Percentiles rank a stretch among this genome's conserved stretches.
Conservation (phyloP, 2,329 filamentous ascomycete species). For the Helotiales sp. region DNA sequence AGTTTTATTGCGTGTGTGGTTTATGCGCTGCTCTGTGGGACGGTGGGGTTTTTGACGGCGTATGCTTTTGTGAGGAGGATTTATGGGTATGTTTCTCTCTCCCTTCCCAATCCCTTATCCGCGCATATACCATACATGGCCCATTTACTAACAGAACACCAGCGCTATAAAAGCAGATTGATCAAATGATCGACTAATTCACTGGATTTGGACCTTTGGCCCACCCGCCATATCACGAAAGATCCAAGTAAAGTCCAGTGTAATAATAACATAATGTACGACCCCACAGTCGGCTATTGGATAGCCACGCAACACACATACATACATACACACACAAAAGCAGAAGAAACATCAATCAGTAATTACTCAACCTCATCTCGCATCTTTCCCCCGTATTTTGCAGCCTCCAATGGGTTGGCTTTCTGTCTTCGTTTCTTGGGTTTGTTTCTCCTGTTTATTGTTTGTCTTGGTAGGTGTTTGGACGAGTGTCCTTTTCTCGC, state of each 20-base stretch:
- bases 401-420: no score
- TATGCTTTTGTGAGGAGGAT: conserved; percentile 85
- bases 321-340: not conserved
- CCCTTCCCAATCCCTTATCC: not conserved
- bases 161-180: conserved; percentile 37
- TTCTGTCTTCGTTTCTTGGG: no score
- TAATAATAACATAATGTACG: not conserved
- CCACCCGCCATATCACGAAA: not conserved
- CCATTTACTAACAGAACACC: conserved; percentile 14
- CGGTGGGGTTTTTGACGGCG: conserved; percentile 81
- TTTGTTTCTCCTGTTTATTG: no score
- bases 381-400: no score
- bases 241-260: not conserved
- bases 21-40: conserved; percentile 81
- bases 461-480: no score
- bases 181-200: conserved; percentile 4
- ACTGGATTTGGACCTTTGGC: not conserved
- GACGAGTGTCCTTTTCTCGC: no score
- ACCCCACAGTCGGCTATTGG: no score
- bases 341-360: not conserved
- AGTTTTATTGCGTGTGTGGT: conserved; percentile 81
- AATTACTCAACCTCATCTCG: no score
- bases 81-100: conserved; percentile 65
- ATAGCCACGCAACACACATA: not conserved
- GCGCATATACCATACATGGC: not conserved